Evolutionary conservation across 176 grass and related monocot genomes (phyloP).

Genomic region (Eleusine indica): DNA sequence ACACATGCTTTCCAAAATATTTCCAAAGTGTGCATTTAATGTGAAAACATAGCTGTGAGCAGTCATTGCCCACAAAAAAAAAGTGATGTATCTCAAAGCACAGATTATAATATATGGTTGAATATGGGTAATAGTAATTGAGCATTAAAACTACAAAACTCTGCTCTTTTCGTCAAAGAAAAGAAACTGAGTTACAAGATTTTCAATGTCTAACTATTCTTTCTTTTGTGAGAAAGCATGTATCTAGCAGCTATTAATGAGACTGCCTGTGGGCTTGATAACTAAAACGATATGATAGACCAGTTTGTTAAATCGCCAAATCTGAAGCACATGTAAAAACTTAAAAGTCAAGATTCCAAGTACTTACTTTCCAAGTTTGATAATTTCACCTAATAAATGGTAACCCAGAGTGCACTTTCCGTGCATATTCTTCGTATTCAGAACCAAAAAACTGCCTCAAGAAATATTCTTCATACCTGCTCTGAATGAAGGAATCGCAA

Average conservation of each 20-base stretch:
- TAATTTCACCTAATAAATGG: conserved; percentile 81
- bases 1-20: conserved; percentile 3
- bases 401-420: conserved; percentile 72
- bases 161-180: not conserved
- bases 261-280: not conserved
- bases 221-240: conserved; percentile 13
- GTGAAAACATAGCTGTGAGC: not conserved
- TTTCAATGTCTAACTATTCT: conserved; percentile 14
- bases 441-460: conserved; percentile 90
- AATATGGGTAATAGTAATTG: not conserved
- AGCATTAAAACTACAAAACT: conserved; percentile 32
- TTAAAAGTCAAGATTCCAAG: not conserved
- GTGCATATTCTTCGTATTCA: conserved; percentile 74
- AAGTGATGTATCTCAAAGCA: not conserved
- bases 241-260: conserved; percentile 16
- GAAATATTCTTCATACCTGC: conserved; percentile 95
- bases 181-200: not conserved
- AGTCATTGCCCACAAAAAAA: conserved; percentile 21
- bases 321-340: conserved; percentile 21
- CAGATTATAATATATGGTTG: not conserved
- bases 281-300: not conserved
- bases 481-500: conserved; percentile 60
- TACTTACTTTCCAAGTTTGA: conserved; percentile 45
- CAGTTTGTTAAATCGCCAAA: not conserved
- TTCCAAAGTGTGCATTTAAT: not conserved